Conservation (phyloP, 805 yeast genomes). For the Suhomyces pyralidae region DNA sequence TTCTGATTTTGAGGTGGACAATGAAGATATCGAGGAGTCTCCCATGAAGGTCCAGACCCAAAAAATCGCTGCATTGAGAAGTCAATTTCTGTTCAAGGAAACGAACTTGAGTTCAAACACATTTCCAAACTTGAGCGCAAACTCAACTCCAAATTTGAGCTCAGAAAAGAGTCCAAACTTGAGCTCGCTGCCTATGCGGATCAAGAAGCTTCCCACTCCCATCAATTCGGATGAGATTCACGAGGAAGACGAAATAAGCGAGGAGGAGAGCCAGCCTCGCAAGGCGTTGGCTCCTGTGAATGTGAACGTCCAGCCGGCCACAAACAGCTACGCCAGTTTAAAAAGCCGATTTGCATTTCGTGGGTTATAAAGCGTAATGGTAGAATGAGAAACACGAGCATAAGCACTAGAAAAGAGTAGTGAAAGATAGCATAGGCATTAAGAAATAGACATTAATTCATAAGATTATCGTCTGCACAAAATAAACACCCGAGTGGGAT, state of each 20-base stretch:
- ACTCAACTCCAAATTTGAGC: not conserved
- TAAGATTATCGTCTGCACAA: not conserved
- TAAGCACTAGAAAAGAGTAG: not conserved
- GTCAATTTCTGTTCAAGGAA: constrained; percentile 17
- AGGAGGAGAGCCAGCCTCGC: constrained; percentile 6
- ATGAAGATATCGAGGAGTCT: constrained; percentile 41
- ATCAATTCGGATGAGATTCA: constrained; percentile 1
- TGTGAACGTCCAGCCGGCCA: not conserved
- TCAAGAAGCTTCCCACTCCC: not conserved
- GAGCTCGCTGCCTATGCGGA: not conserved
- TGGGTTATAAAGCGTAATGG: not conserved
- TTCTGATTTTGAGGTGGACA: constrained; percentile 20
- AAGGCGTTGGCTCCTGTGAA: not conserved
- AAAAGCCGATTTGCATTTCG: not conserved
- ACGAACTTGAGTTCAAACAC: not conserved
- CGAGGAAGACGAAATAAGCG: constrained; percentile 9
- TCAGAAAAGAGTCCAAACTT: not conserved
- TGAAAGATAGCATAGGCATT: too few relatives aligned
- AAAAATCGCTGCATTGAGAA: constrained; percentile 13
- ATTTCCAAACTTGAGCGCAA: not conserved
- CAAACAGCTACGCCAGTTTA: not conserved
- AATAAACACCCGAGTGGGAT: not conserved
- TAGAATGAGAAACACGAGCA: not conserved
- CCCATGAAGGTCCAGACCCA: constrained; percentile 25
- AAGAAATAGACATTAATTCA: too few relatives aligned